Conservation (phyloP, 2,329 filamentous ascomycete species). For the Daldinia sp. region DNA sequence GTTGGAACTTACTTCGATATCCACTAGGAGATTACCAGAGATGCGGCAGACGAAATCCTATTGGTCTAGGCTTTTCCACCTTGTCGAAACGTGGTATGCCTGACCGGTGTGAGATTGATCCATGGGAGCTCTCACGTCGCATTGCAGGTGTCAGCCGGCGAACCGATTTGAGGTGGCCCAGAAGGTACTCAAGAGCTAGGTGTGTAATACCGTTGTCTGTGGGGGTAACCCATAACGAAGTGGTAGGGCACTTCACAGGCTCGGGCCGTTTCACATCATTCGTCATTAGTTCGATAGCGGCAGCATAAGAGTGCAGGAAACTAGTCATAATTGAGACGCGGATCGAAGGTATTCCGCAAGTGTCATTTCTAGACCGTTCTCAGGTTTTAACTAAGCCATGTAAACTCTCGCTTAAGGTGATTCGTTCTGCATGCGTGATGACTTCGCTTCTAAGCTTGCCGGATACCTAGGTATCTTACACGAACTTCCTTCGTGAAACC, state of each 20-base stretch:
- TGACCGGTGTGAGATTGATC: slow-evolving; percentile 25
- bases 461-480: slow-evolving; percentile 22
- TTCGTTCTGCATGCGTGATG: slow-evolving; percentile 22
- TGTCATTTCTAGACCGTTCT: slow-evolving; percentile 30
- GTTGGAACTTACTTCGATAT: slow-evolving; percentile 5
- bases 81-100: slow-evolving; percentile 22
- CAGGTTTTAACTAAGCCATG: slow-evolving; percentile 21
- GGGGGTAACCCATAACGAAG: slow-evolving; percentile 13
- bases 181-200: neutral
- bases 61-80: slow-evolving; percentile 12
- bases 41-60: slow-evolving; percentile 13
- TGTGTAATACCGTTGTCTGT: slow-evolving; percentile 16
- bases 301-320: slow-evolving; percentile 13
- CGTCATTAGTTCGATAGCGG: slow-evolving; percentile 17
- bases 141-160: slow-evolving; percentile 25
- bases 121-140: slow-evolving; percentile 18
- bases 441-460: slow-evolving; percentile 14
- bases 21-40: slow-evolving; percentile 3
- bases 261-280: slow-evolving; percentile 16
- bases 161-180: slow-evolving; percentile 21
- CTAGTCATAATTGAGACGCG: slow-evolving; percentile 7
- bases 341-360: slow-evolving; percentile 16
- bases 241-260: slow-evolving; percentile 6
- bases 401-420: slow-evolving; percentile 21
- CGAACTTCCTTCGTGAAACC: slow-evolving; percentile 22